Evolutionary conservation across 2,329 filamentous ascomycete species (phyloP).

Genomic region (Alternaria metachromatica): DNA sequence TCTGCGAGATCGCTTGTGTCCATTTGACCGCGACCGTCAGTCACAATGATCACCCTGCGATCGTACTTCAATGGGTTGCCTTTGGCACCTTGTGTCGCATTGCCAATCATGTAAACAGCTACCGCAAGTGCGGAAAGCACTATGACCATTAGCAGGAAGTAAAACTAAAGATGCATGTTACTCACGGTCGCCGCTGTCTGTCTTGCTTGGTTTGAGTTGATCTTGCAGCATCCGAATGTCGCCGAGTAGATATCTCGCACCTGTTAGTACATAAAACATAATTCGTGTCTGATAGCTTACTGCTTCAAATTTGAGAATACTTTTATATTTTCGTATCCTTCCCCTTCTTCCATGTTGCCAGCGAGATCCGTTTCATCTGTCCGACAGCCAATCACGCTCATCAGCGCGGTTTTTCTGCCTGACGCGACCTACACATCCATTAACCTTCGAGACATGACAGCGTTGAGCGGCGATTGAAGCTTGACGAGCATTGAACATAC

Average conservation of each 20-base stretch:
- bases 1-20: conserved; percentile 73
- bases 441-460: neutral
- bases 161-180: neutral
- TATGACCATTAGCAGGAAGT: conserved; percentile 38
- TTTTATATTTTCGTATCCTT: conserved; percentile 81
- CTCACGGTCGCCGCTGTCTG: conserved; percentile 74
- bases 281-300: conserved; percentile 47
- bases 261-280: neutral
- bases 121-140: conserved; percentile 84
- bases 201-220: conserved; percentile 70
- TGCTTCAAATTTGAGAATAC: conserved; percentile 71
- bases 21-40: conserved; percentile 77
- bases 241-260: conserved; percentile 65
- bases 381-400: conserved; percentile 83
- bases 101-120: conserved; percentile 88
- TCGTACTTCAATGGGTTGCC: conserved; percentile 47
- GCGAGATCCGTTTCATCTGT: conserved; percentile 64
- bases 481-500: conserved; percentile 13
- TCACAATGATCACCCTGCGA: conserved; percentile 75
- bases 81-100: conserved; percentile 76
- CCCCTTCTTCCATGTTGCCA: conserved; percentile 64
- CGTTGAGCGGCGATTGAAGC: neutral
- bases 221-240: conserved; percentile 70
- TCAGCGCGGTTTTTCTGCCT: conserved; percentile 74
- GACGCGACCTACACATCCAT: conserved; percentile 57